A percentile compares a stretch with the other conserved stretches of the same genome.
Conservation (phyloP, 2,329 filamentous ascomycete genomes). For the Ceratocystis harringtonii region DNA sequence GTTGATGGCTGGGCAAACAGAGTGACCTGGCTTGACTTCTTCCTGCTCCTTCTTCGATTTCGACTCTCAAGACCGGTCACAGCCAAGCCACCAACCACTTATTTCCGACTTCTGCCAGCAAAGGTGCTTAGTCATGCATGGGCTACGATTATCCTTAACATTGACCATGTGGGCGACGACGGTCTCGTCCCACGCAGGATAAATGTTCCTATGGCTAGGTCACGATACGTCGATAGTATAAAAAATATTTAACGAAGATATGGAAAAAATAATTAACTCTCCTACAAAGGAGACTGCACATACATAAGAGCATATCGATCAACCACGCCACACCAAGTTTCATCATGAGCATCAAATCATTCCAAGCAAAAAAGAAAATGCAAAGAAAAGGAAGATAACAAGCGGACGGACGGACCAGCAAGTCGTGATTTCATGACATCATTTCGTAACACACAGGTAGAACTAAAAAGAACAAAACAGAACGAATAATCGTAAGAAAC, state of each 20-base stretch:
- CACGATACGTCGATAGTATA: too few relatives aligned
- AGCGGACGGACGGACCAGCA: not conserved
- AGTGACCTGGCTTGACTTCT: too few relatives aligned
- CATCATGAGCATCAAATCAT: not conserved
- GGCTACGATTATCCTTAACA: too few relatives aligned
- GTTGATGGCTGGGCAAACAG: too few relatives aligned
- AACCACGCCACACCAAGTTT: not conserved
- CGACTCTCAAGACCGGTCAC: too few relatives aligned
- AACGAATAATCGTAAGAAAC: not conserved
- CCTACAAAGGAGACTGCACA: not conserved
- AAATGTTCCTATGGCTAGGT: too few relatives aligned
- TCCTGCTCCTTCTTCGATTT: too few relatives aligned
- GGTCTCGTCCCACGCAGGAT: too few relatives aligned
- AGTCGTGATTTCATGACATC: not conserved
- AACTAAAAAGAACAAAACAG: not conserved
- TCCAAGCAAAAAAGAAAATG: not conserved
- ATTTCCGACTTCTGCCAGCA: too few relatives aligned
- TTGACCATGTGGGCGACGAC: too few relatives aligned
- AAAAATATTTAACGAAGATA: not conserved
- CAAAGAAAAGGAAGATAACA: not conserved
- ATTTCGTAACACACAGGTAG: not conserved
- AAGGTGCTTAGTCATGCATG: too few relatives aligned
- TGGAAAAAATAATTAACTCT: not conserved
- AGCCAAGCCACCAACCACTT: too few relatives aligned
- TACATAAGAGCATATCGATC: not conserved